Evolutionary conservation across 768 basidiomycete species (phyloP).

Genomic region (Serendipita sp.): DNA sequence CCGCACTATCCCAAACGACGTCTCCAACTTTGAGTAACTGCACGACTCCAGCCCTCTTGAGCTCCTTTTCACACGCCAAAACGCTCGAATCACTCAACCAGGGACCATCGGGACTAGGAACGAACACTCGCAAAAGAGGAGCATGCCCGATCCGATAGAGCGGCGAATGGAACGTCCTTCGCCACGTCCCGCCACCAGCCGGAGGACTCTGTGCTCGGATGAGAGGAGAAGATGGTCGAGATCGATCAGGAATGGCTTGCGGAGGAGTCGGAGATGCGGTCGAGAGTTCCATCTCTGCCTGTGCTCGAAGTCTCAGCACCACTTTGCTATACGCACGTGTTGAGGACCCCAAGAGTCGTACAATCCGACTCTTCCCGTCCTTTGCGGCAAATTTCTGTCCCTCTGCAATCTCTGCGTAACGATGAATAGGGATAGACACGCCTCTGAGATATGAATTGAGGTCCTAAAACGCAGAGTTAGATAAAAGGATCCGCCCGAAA

Average conservation of each 20-base stretch:
- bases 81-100: conserved; percentile 76
- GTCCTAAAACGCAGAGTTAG: conserved; percentile 32
- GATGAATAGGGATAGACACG: conserved; percentile 56
- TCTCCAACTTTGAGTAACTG: conserved; percentile 56
- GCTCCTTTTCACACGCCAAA: conserved; percentile 66
- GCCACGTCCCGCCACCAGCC: conserved; percentile 2
- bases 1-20: conserved; percentile 75
- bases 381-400: conserved; percentile 12
- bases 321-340: conserved; percentile 68
- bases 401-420: conserved; percentile 45
- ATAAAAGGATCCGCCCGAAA: neutral
- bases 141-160: conserved; percentile 56
- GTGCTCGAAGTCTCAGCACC: conserved; percentile 56
- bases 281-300: conserved; percentile 46
- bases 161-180: conserved; percentile 41
- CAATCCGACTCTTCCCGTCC: conserved; percentile 8
- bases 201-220: neutral
- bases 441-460: conserved; percentile 66
- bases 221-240: neutral
- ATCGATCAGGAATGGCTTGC: neutral
- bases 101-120: conserved; percentile 71
- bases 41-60: conserved; percentile 48
- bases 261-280: conserved; percentile 11
- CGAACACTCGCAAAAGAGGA: conserved; percentile 62
- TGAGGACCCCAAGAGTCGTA: conserved; percentile 26